A percentile compares a stretch with the other conserved stretches of the same genome.
Evolutionary conservation across 805 yeast genomes (phyloP).

Genomic region (Saccharomycopsis synnaedendra): DNA sequence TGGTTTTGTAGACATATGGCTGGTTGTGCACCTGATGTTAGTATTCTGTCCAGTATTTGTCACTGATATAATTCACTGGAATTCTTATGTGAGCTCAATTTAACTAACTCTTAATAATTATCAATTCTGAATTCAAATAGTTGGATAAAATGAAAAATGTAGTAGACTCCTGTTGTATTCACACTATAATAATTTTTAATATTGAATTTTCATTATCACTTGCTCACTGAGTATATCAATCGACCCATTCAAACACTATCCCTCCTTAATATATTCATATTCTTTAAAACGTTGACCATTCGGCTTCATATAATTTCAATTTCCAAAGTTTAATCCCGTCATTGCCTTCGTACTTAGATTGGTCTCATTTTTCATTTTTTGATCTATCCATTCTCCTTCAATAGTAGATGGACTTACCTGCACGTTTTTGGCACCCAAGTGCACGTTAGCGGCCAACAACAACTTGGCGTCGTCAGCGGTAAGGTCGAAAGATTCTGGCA

Average conservation of each 20-base stretch:
- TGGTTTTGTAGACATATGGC: constrained; percentile 93
- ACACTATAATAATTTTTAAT: neutral
- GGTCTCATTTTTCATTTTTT: too few species aligned
- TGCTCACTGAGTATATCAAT: too few species aligned
- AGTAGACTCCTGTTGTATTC: neutral
- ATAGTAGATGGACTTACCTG: constrained; percentile 56
- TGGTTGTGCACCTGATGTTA: constrained; percentile 76
- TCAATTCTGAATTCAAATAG: neutral
- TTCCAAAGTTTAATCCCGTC: too few species aligned
- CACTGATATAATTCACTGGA: neutral
- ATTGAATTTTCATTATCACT: neutral
- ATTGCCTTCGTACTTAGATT: too few species aligned
- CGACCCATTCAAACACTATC: too few species aligned
- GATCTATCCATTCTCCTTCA: too few species aligned
- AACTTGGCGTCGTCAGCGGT: constrained; percentile 98
- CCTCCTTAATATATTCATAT: too few species aligned
- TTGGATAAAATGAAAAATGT: neutral
- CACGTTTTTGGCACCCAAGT: constrained; percentile 99
- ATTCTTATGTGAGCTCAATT: too few species aligned
- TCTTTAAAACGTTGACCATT: too few species aligned
- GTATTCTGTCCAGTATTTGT: constrained; percentile 7
- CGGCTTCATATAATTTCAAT: too few species aligned
- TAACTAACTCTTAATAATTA: neutral
- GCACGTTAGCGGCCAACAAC: constrained; percentile 98
- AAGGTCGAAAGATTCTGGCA: constrained; percentile 82